These are phyloP conservation scores for Penicillium sp. DNA, from an alignment of 2,329 filamentous ascomycete genomes.

Conservation along the genomic window DNA sequence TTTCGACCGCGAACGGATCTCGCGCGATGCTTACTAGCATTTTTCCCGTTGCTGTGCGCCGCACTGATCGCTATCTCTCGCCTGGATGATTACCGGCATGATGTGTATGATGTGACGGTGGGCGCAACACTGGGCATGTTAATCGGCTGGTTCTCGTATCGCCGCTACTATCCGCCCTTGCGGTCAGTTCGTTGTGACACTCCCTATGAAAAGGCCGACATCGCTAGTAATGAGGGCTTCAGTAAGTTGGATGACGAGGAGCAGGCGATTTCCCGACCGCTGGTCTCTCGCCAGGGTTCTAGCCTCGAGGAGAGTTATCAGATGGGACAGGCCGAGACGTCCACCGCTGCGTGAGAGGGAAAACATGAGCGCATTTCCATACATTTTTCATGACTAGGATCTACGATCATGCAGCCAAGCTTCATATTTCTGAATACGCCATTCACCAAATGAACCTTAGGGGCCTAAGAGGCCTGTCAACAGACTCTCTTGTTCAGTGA, in stretches of 20 bases:
- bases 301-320: constrained; percentile 30
- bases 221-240: constrained; percentile 33
- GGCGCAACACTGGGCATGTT: constrained; percentile 59
- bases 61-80: constrained; percentile 64
- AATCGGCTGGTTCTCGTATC: constrained; percentile 62
- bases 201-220: constrained; percentile 49
- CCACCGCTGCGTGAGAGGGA: constrained; percentile 1
- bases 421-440: neutral
- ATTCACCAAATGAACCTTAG: too few relatives aligned
- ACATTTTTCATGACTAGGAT: too few relatives aligned
- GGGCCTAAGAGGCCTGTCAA: neutral
- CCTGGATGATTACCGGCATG: constrained; percentile 67
- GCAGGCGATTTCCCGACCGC: constrained; percentile 24
- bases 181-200: constrained; percentile 55
- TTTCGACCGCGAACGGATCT: constrained; percentile 63
- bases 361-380: neutral
- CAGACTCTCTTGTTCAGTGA: too few relatives aligned
- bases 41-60: constrained; percentile 61
- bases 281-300: constrained; percentile 18
- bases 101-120: constrained; percentile 64
- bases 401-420: neutral
- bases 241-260: constrained; percentile 42
- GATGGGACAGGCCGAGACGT: constrained; percentile 24
- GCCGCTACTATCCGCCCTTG: constrained; percentile 63
- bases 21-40: constrained; percentile 57